phyloP scores from a whole-genome alignment of 495 filamentous ascomycete species.

The Aspergillus funiculosus region DNA sequence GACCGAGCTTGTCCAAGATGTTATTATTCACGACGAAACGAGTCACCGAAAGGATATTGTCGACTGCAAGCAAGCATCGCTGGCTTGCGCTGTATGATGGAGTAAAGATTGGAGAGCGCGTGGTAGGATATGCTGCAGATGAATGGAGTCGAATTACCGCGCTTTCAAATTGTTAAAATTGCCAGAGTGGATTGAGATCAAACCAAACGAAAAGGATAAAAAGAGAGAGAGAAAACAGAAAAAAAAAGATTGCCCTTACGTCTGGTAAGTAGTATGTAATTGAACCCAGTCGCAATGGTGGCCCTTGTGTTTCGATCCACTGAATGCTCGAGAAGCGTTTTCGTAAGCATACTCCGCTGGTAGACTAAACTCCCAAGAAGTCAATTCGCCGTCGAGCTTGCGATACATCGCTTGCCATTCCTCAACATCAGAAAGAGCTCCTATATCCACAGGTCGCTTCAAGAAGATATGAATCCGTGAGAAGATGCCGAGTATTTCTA shows the following conservation, averaged over 20 bases:
- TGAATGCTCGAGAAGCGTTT: slow-evolving; percentile 69
- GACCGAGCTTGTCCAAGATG: slow-evolving; percentile 72
- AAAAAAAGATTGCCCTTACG: slow-evolving; percentile 38
- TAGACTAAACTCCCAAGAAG: slow-evolving; percentile 75
- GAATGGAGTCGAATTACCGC: slow-evolving; percentile 85
- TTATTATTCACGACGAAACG: slow-evolving; percentile 66
- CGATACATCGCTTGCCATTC: slow-evolving; percentile 83
- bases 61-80: slow-evolving; percentile 72
- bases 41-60: slow-evolving; percentile 72
- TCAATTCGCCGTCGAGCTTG: slow-evolving; percentile 69
- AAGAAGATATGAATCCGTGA: slow-evolving; percentile 81
- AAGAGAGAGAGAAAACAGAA: background rate
- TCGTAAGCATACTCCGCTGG: slow-evolving; percentile 66
- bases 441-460: slow-evolving; percentile 83
- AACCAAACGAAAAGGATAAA: background rate
- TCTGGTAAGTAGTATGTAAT: slow-evolving; percentile 75
- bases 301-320: slow-evolving; percentile 54
- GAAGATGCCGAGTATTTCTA: slow-evolving; percentile 79
- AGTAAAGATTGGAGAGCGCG: slow-evolving; percentile 76
- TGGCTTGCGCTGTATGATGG: slow-evolving; percentile 78
- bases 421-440: slow-evolving; percentile 74
- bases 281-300: slow-evolving; percentile 82
- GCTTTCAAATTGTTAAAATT: slow-evolving; percentile 39
- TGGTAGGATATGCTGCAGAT: slow-evolving; percentile 87
- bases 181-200: background rate